Percentiles rank a stretch among this genome's conserved stretches.
phyloP scores from a whole-genome alignment of 2,329 filamentous ascomycete genomes.

The Talaromyces sp. region DNA sequence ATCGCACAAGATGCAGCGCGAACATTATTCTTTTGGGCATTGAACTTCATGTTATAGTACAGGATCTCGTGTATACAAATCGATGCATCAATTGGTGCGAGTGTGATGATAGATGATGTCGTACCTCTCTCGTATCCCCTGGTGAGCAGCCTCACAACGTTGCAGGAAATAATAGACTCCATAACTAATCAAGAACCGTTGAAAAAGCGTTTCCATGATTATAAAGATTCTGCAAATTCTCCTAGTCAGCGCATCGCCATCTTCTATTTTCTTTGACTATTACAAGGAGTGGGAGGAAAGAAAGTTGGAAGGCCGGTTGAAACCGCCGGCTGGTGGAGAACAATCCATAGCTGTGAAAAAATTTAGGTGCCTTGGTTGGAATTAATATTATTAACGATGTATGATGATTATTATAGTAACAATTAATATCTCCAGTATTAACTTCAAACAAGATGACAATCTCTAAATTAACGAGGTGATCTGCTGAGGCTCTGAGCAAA shows the following conservation, averaged over 20 bases:
- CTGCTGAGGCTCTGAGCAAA: not conserved
- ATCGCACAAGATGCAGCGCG: not conserved
- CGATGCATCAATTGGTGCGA: too few relatives aligned
- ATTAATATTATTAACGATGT: not conserved
- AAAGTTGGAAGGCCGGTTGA: not conserved
- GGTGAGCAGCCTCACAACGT: too few relatives aligned
- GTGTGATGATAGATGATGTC: too few relatives aligned
- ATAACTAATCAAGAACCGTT: not conserved
- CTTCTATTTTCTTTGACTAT: too few relatives aligned
- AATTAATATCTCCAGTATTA: not conserved
- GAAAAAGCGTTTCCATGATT: too few relatives aligned
- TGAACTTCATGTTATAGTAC: too few relatives aligned
- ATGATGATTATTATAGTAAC: not conserved
- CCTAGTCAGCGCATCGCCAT: too few relatives aligned
- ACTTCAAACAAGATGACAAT: not conserved
- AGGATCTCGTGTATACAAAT: too few relatives aligned
- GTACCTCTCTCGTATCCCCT: too few relatives aligned
- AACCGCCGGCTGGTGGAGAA: too few relatives aligned
- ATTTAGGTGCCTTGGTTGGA: not conserved
- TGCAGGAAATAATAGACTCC: not conserved
- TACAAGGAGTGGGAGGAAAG: not conserved
- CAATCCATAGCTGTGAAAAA: not conserved
- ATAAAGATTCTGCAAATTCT: too few relatives aligned
- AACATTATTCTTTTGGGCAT: not conserved
- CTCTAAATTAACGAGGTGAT: not conserved